Evolutionary conservation across 1,284 basidiomycete genomes (phyloP), one percentile per base, ranked within the genome.

Genomic region (Termitomyces sp.): DNA sequence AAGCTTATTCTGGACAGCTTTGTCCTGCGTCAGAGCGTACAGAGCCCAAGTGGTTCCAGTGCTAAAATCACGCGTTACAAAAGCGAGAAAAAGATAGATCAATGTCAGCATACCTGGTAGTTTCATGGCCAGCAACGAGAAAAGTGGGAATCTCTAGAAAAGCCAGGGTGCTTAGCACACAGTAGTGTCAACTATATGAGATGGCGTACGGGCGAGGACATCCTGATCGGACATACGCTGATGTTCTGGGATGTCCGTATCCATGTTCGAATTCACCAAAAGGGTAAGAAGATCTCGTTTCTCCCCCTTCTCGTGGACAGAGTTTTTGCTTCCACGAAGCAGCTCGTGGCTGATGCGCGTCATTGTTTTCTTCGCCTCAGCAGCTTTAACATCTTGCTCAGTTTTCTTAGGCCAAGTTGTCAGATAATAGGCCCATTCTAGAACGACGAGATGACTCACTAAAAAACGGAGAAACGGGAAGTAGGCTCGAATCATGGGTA

Each of bases 81-180:
- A 26, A 36, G 15, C 1, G 15, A 12, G 2, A 39, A 5, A 28
- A 9, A 21, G n/a, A 31, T 30, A 26, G 5, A 38, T 12, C 5
- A 12, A 24, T 30, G 31, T 5, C 5, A 34, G 36, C 59, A 4
- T 62, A 79, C 79, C 84, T 82, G 0, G 83, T 87, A 0, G 92
- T 93, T 66, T 93, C 90, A 67, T 92, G 88, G 0, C 91, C 91
- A 4, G 84, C 83, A 4, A 82, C 70, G 2, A 88, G 64, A 68
- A 84, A 84, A 0, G 81, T 83, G 0, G 81, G 77, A 6, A 84
- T 70, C 70, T 83, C 81, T 82, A 21, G 60, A 24, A 44, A n/a
- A n/a, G 30, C 39, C n/a, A 54, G n/a, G 50, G 5, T 21, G 6
- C 33, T 52, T 9, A 50, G 17, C 15, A 40, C n/a, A 12, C 34